Base-by-base conservation (phyloP, 2,329 filamentous ascomycete species). In the Exutisphaerella laricina region DNA sequence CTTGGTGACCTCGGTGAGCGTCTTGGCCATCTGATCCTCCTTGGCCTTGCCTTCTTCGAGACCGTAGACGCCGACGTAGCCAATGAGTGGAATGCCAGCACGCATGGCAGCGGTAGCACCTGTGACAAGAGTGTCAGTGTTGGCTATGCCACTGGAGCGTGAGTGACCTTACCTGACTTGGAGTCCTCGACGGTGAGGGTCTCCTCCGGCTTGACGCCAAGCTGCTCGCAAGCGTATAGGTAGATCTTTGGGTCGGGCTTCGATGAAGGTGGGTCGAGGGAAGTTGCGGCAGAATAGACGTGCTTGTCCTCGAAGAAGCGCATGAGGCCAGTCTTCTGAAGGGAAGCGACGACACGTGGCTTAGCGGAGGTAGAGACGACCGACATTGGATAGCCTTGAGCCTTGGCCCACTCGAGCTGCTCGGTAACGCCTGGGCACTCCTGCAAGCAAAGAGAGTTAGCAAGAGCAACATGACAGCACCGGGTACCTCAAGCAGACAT, bases 191-290 rank as follows among this genome's bases (percentile, higher is more conserved):
- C 78, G 17, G 88, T 85, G 22, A 95, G 74, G 53, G 78, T 81
- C 72, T 94, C 82, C 34, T 71, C 70, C 1, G 86, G 71, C 58
- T 75, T 78, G 68, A 84, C 84, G 49, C 82, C 83, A 39, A 94
- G 74, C 61, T 78, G 70, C 67, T 88, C 70, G 62, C 88, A 78
- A 16, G 88, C 85, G 64, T 83, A 77, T 51, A 88, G 68, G 71
- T 95, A 95, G 68, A 95, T 84, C 54, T 86, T 85, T 13, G 89
- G 88, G 67, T 94, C 85, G 12, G 88, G 88, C 77, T 95, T 95
- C 66, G 80, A 85, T 42, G 86, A 89, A n/a, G 88, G 88, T 60
- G 73, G 79, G 44, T 78, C 71, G 56, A 95, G 76, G 45, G 82
- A 87, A 22, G 82, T 86, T 44, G 87, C 87, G 42, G 88, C 88